Evolutionary conservation across 2,329 filamentous ascomycete genomes (phyloP), one percentile per base, ranked within the genome.

Genomic region (Moelleriella libera): DNA sequence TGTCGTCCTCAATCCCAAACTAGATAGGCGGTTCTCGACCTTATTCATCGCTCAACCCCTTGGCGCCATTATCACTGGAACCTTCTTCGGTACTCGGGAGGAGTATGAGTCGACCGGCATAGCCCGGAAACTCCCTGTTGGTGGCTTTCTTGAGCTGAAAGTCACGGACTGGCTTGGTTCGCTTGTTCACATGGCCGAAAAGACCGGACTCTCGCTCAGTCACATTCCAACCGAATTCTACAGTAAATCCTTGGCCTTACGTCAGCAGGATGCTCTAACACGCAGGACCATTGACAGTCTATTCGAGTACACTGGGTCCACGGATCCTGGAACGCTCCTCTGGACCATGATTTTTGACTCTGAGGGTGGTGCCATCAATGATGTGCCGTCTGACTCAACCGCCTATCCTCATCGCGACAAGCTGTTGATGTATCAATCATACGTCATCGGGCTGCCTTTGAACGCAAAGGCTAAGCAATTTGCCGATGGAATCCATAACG

Each of bases 321-420:
- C 67, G 1, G 57, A 71, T 46, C 71, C 70, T 49, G 75, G 71
- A 2, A 78, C 74, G 0, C 58, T 72, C 2, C 52, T 77, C 2
- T 82, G 79, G 76, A 75, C 76, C 55, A 63, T 80, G 48, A 78
- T 82, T 42, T 83, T 82, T 55, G 76, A 82, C 56, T 69, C 76
- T 1, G 68, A 71, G 12, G 80, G 77, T 42, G 80, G 80, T 8
- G 78, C 77, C 10, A 69, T 78, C 45, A 71, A 68, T 53, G 77
- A 83, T 49, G 63, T 75, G 1, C 62, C 77, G 0, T 58, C 60
- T 50, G 67, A 80, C 53, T 72, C 71, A 8, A 82, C 79, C 0
- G 72, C 78, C 6, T 83, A 80, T 55, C 70, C 74, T 1, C 80
- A 83, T 55, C 73, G 81, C 44, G 75, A 83, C 64, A 76, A 76